Evolutionary conservation across 108 stramenopile genomes (phyloP).

Genomic region (Cylindrotheca closterium): DNA sequence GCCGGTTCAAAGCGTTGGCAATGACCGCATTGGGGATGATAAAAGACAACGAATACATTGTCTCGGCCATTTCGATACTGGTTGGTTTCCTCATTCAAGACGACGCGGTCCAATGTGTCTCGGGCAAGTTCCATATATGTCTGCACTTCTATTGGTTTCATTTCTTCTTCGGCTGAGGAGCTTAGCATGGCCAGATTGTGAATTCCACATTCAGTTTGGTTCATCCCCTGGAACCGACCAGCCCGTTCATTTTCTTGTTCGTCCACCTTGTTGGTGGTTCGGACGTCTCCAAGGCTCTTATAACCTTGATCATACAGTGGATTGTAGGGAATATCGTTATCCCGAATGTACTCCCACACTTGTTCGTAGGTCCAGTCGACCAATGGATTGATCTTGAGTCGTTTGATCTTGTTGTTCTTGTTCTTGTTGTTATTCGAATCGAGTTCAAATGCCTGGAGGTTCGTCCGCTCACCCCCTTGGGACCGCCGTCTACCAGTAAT

Average conservation of each 20-base stretch:
- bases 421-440: slow-evolving; percentile 10
- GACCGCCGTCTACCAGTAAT: slow-evolving; percentile 47
- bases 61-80: neutral
- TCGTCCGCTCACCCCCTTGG: slow-evolving; percentile 39
- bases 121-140: neutral
- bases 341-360: slow-evolving; percentile 42
- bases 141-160: neutral
- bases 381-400: slow-evolving; percentile 44
- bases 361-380: slow-evolving; percentile 47
- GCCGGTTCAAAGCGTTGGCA: neutral
- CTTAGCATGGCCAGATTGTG: slow-evolving; percentile 9
- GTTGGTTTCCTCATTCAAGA: neutral
- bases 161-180: neutral
- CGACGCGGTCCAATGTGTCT: neutral
- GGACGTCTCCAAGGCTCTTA: slow-evolving; percentile 44
- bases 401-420: slow-evolving; percentile 5
- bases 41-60: neutral
- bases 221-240: slow-evolving; percentile 42
- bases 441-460: slow-evolving; percentile 36
- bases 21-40: neutral
- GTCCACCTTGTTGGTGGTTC: slow-evolving; percentile 29
- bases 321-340: slow-evolving; percentile 43
- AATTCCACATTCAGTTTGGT: slow-evolving; percentile 54
- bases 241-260: slow-evolving; percentile 33
- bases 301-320: slow-evolving; percentile 39